These are phyloP conservation scores for Flaveria floridana DNA, from an alignment of 140 eudicot species.

Conservation along the genomic window DNA sequence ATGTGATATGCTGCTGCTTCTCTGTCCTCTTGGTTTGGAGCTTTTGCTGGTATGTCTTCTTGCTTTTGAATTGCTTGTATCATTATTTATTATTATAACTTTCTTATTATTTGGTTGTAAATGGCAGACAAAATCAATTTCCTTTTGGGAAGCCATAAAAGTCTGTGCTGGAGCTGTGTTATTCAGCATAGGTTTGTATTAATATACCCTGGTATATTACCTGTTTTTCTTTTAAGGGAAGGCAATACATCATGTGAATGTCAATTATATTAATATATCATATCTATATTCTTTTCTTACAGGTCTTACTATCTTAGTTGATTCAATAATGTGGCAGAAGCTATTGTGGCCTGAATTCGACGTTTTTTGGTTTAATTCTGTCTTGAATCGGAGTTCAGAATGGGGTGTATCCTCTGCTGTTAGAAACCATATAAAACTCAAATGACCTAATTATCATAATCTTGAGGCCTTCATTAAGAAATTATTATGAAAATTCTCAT, in stretches of 20 bases:
- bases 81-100: background rate
- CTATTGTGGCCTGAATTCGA: conserved; percentile 89
- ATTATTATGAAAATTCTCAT: background rate
- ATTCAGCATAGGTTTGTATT: conserved; percentile 71
- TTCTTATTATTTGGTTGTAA: conserved; percentile 25
- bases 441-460: conserved; percentile 4
- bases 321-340: conserved; percentile 82
- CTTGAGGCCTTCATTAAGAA: background rate
- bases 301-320: conserved; percentile 77
- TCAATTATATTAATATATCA: conserved; percentile 6
- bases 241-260: conserved; percentile 14
- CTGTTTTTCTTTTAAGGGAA: conserved; percentile 6
- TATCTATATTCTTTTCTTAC: conserved; percentile 26
- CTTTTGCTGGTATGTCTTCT: conserved; percentile 68
- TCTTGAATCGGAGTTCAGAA: conserved; percentile 89
- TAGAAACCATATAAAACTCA: background rate
- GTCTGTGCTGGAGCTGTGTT: conserved; percentile 54
- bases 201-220: conserved; percentile 14
- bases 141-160: conserved; percentile 68
- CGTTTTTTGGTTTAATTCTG: conserved; percentile 98
- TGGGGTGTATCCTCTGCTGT: conserved; percentile 95
- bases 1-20: conserved; percentile 91
- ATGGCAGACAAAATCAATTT: conserved; percentile 77
- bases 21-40: conserved; percentile 82
- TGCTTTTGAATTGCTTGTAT: conserved; percentile 19